These are phyloP conservation scores for Celoporthe dispersa DNA, from an alignment of 2,329 filamentous ascomycete genomes.

Conservation along the genomic window DNA sequence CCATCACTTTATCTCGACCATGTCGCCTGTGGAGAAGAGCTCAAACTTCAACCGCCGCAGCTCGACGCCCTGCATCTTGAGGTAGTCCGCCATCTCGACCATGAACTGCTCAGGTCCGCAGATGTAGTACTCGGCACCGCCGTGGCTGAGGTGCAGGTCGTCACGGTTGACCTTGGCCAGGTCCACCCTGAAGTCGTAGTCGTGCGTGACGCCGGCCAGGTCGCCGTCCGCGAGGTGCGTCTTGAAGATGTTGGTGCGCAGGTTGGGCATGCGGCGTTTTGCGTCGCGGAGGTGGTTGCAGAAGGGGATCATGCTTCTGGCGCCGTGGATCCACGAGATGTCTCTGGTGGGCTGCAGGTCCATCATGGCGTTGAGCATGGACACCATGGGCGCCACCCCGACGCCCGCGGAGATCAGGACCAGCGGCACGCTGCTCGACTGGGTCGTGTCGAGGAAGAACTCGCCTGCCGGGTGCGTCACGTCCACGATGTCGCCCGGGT, in stretches of 20 bases:
- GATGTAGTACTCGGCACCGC: constrained; percentile 56
- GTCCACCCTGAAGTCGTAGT: constrained; percentile 52
- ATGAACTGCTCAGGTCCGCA: constrained; percentile 61
- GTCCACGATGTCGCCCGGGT: constrained; percentile 65
- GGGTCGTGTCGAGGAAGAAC: constrained; percentile 57
- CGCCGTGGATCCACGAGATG: constrained; percentile 64
- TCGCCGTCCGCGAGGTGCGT: constrained; percentile 52
- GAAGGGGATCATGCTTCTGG: constrained; percentile 57
- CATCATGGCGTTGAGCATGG: constrained; percentile 61
- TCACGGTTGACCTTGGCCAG: constrained; percentile 48
- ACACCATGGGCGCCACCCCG: constrained; percentile 62
- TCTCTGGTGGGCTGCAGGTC: constrained; percentile 50
- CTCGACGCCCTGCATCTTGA: constrained; percentile 46
- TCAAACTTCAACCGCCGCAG: constrained; percentile 49
- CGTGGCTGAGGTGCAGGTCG: constrained; percentile 51
- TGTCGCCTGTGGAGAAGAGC: constrained; percentile 52
- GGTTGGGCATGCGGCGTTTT: constrained; percentile 40
- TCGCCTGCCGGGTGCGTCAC: constrained; percentile 70
- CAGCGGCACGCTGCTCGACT: constrained; percentile 50
- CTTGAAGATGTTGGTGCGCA: constrained; percentile 54
- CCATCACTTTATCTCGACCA: constrained; percentile 34
- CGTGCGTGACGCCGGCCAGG: constrained; percentile 47
- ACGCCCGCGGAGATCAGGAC: constrained; percentile 67
- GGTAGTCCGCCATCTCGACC: constrained; percentile 52
- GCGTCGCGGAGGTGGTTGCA: constrained; percentile 54